Evolutionary conservation across 1,284 basidiomycete genomes (phyloP), one percentile per base, ranked within the genome.

Genomic region (Clitocybe nebularis): DNA sequence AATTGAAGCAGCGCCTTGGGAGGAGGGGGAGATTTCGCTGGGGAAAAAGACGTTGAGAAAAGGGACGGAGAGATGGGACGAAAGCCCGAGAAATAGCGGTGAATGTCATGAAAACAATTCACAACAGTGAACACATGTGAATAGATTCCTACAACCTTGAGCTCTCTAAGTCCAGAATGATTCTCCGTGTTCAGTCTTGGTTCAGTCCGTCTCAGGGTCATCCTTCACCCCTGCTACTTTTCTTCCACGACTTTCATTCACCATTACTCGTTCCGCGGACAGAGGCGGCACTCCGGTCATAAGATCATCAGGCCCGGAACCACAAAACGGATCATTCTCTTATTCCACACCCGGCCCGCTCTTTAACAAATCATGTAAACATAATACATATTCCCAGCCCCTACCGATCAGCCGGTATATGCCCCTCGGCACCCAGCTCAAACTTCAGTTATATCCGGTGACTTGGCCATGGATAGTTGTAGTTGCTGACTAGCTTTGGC

Each of bases 401-500:
- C 29, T 17, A 17, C 5, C 9, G 13, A 3, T 32, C 29, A 32
- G 19, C 19, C 29, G 29, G 29, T 16, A 32, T 32, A 32, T 32
- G n/a, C n/a, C n/a, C n/a, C n/a, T n/a, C n/a, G n/a, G n/a, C n/a
- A n/a, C n/a, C n/a, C n/a, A 13, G 29, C 29, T 16, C 19, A 32
- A 17, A 32, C 29, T 32, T 32, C 29, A 13, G 36, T 26, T 14
- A 37, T 22, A 22, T 11, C 36, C 5, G 36, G 24, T 14, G 22
- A 17, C 51, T 32, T 32, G 14, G 29, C 29, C 11, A 17, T 16
- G 11, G 29, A 32, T 11, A 32, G 19, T 11, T 17, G 29, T 4
- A 17, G 14, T 5, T 32, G 14, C 19, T 17, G 29, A 5, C 19
- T 17, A 16, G 29, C 29, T 40, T 52, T 66, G 10, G 75, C 73